Evolutionary conservation across 352 stramenopile species (phyloP).

Genomic region (Pythium apleroticum): DNA sequence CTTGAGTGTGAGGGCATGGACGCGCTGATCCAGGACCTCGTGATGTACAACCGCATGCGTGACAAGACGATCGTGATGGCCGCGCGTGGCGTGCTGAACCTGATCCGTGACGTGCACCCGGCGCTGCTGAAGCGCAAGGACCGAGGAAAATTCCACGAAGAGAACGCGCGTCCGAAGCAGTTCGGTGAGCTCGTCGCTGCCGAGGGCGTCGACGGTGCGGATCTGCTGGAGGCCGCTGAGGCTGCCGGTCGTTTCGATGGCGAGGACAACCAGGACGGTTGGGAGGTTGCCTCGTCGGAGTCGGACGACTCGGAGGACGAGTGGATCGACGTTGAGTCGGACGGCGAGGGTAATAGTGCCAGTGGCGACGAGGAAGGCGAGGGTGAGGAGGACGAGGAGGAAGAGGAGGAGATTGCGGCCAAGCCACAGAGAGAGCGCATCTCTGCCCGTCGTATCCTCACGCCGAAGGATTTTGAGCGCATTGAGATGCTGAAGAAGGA

Average conservation of each 20-base stretch:
- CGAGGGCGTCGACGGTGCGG: slow-evolving; percentile 94
- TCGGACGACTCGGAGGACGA: slow-evolving; percentile 64
- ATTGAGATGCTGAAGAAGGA: slow-evolving; percentile 92
- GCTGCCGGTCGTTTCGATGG: slow-evolving; percentile 69
- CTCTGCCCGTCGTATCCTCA: slow-evolving; percentile 86
- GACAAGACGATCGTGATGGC: slow-evolving; percentile 98
- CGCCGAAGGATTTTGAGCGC: slow-evolving; percentile 86
- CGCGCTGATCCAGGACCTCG: slow-evolving; percentile 90
- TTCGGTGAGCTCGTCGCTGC: slow-evolving; percentile 91
- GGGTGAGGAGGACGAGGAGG: slow-evolving; percentile 44
- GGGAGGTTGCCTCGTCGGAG: slow-evolving; percentile 73
- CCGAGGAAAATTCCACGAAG: slow-evolving; percentile 91
- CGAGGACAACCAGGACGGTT: slow-evolving; percentile 83
- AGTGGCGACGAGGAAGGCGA: slow-evolving; percentile 35
- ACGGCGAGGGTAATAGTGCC: slow-evolving; percentile 44
- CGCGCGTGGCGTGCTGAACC: slow-evolving; percentile 94
- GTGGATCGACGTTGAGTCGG: slow-evolving; percentile 66
- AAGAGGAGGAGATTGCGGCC: slow-evolving; percentile 31
- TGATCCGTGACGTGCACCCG: slow-evolving; percentile 96
- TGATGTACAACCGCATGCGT: slow-evolving; percentile 94
- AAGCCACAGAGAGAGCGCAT: slow-evolving; percentile 76
- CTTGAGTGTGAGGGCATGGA: slow-evolving; percentile 93
- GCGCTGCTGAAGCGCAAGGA: slow-evolving; percentile 96
- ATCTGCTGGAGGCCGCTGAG: slow-evolving; percentile 90
- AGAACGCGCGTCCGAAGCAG: slow-evolving; percentile 80